Conservation (phyloP, 169 alveolate species). For the Cryptosporidium canis region DNA sequence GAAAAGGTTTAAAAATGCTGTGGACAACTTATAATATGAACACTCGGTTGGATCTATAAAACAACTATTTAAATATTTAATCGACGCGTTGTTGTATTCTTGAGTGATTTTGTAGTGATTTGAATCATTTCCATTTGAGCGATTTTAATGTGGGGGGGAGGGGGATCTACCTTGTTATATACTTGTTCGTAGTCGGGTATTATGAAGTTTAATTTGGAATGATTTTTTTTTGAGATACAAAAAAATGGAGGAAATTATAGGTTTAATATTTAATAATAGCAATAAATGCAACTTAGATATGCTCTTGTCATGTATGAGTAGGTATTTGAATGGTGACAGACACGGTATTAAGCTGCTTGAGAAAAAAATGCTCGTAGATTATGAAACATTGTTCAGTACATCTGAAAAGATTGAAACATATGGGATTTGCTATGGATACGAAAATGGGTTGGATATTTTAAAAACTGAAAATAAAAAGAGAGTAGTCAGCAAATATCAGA, state of each 20-base stretch:
- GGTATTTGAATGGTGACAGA: background rate
- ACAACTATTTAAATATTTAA: too few relatives aligned
- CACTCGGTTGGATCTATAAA: too few relatives aligned
- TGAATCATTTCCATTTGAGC: background rate
- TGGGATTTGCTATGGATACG: background rate
- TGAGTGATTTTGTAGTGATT: background rate
- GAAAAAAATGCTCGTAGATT: conserved; percentile 9
- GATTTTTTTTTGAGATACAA: background rate
- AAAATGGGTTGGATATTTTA: background rate
- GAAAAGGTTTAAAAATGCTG: too few relatives aligned
- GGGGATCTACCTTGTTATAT: background rate
- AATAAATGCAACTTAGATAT: background rate
- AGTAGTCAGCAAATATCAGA: background rate
- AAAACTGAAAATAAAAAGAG: background rate
- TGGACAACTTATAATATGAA: too few relatives aligned
- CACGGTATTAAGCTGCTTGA: background rate
- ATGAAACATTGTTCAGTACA: background rate
- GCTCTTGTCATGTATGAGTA: conserved; percentile 2
- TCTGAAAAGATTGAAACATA: background rate
- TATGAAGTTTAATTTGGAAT: background rate
- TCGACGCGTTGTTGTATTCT: too few relatives aligned
- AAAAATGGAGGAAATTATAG: conserved; percentile 7
- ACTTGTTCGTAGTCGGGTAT: conserved; percentile 31
- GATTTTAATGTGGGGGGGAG: background rate
- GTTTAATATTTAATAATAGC: background rate